Percentiles rank a stretch among this genome's conserved stretches.
phyloP scores from a whole-genome alignment of 805 yeast species.

The Ogataea naganishii region DNA sequence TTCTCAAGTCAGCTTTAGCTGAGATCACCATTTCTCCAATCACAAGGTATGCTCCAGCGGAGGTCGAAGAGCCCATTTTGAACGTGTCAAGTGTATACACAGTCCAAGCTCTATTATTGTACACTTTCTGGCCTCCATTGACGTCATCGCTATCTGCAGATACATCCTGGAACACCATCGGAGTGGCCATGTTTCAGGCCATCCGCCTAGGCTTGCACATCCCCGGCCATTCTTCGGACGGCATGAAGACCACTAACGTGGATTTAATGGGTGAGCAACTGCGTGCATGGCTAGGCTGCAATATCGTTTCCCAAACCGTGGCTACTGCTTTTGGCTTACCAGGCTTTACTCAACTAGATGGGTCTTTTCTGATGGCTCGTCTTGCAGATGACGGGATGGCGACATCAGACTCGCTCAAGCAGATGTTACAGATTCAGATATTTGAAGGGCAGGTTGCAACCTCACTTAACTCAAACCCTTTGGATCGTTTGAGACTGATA shows the following conservation, averaged over 20 bases:
- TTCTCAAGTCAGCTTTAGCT: slow-evolving; percentile 69
- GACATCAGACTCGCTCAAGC: slow-evolving; percentile 38
- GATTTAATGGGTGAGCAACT: slow-evolving; percentile 63
- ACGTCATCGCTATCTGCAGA: slow-evolving; percentile 93
- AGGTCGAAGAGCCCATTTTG: slow-evolving; percentile 69
- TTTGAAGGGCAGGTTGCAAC: slow-evolving; percentile 81
- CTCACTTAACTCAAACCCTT: slow-evolving; percentile 62
- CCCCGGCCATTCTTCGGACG: slow-evolving; percentile 52
- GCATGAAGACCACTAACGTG: slow-evolving; percentile 34
- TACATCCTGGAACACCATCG: slow-evolving; percentile 91
- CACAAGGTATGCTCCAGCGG: slow-evolving; percentile 72
- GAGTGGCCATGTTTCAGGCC: slow-evolving; percentile 89
- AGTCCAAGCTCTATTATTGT: slow-evolving; percentile 84
- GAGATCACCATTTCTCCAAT: slow-evolving; percentile 89
- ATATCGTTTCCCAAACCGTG: slow-evolving; percentile 79
- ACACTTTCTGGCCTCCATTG: slow-evolving; percentile 93
- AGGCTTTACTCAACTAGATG: slow-evolving; percentile 79
- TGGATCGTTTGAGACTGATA: slow-evolving; percentile 57
- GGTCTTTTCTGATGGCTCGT: slow-evolving; percentile 49
- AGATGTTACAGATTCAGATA: slow-evolving; percentile 75
- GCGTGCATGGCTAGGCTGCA: slow-evolving; percentile 91
- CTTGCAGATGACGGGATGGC: slow-evolving; percentile 31
- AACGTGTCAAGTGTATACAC: slow-evolving; percentile 89
- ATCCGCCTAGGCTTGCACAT: slow-evolving; percentile 85
- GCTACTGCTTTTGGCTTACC: slow-evolving; percentile 95